These are phyloP conservation scores for Aspergillaceae sp. DNA, from an alignment of 2,329 filamentous ascomycete genomes.

Conservation along the genomic window DNA sequence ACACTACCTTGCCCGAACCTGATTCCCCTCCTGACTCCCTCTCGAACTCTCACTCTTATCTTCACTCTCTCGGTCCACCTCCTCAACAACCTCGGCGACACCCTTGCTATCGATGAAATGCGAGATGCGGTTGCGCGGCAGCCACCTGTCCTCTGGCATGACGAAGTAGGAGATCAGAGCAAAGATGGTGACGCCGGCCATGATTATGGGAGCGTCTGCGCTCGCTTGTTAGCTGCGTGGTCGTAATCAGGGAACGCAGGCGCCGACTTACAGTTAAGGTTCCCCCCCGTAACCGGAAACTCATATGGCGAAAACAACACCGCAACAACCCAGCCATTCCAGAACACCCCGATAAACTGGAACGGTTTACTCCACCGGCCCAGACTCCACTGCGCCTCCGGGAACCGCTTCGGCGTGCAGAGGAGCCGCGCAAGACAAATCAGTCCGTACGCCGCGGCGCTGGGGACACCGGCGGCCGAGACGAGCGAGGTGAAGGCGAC, in stretches of 20 bases:
- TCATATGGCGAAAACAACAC: constrained; percentile 41
- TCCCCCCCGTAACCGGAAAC: constrained; percentile 38
- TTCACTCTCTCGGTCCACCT: constrained; percentile 19
- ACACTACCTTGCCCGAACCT: too few species aligned
- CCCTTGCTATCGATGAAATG: constrained; percentile 36
- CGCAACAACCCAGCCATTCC: constrained; percentile 45
- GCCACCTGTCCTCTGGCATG: constrained; percentile 41
- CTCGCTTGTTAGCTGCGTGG: not conserved
- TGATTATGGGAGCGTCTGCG: constrained; percentile 44
- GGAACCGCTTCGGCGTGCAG: constrained; percentile 41
- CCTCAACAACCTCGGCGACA: constrained; percentile 4
- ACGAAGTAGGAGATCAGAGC: constrained; percentile 42
- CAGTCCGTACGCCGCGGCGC: constrained; percentile 45
- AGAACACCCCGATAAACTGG: constrained; percentile 40
- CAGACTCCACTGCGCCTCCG: constrained; percentile 41
- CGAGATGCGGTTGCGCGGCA: constrained; percentile 39
- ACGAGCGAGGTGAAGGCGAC: constrained; percentile 49
- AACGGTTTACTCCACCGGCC: constrained; percentile 40
- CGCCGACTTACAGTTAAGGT: constrained; percentile 36
- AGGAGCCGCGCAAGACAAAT: constrained; percentile 44
- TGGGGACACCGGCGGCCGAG: constrained; percentile 46
- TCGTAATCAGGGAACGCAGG: not conserved
- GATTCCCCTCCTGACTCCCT: too few species aligned
- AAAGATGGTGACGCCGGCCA: constrained; percentile 42
- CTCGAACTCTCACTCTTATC: not conserved